A percentile compares a stretch with the other conserved stretches of the same genome.
These are phyloP conservation scores for Globisporangium ultimum DNA, from an alignment of 352 stramenopile species.

Conservation along the genomic window DNA sequence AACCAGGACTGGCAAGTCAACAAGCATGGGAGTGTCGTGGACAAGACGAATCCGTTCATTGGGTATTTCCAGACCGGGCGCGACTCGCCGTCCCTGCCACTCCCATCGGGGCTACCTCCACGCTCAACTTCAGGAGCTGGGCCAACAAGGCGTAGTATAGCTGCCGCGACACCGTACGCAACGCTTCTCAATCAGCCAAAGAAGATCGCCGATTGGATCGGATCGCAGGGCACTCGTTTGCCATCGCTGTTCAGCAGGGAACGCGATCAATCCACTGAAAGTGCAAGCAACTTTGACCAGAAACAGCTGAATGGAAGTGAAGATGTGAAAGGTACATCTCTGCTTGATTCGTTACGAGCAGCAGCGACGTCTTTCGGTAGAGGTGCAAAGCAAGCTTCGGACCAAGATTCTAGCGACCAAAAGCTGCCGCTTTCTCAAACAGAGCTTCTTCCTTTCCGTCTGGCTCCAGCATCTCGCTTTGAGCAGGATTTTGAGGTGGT, in stretches of 20 bases:
- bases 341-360: constrained; percentile 5
- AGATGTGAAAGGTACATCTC: constrained; percentile 1
- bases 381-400: not conserved
- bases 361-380: constrained; percentile 4
- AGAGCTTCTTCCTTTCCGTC: not conserved
- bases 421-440: not conserved
- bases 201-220: constrained; percentile 44
- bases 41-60: constrained; percentile 88
- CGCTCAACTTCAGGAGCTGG: constrained; percentile 7
- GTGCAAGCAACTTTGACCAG: constrained; percentile 2
- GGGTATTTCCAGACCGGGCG: constrained; percentile 75
- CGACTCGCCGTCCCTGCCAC: not conserved
- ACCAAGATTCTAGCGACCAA: not conserved
- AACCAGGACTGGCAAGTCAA: constrained; percentile 28
- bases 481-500: constrained; percentile 75
- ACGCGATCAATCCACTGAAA: constrained; percentile 16
- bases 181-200: constrained; percentile 45
- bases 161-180: constrained; percentile 16
- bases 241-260: constrained; percentile 31
- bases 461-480: constrained; percentile 36
- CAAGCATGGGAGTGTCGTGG: constrained; percentile 50
- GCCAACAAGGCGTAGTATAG: not conserved
- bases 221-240: constrained; percentile 27
- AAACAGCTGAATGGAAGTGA: not conserved
- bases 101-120: constrained; percentile 4